A percentile compares a stretch with the other conserved stretches of the same genome.
phyloP scores from a whole-genome alignment of 179 eudicot genomes.

The Sideroxylon spinosum region DNA sequence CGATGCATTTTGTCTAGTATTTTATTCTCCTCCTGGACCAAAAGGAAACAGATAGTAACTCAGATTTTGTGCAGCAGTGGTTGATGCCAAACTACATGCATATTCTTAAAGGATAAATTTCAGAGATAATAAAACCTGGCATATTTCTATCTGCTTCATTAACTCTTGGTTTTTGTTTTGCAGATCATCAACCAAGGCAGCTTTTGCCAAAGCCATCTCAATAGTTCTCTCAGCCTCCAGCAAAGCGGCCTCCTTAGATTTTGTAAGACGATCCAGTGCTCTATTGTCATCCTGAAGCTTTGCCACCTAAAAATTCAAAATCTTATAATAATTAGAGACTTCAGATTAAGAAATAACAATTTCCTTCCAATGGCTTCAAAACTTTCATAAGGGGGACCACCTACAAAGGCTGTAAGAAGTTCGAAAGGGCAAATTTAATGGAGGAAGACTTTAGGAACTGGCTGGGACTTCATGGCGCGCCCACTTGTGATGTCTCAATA shows the following conservation, averaged over 20 bases:
- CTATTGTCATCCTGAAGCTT: constrained; percentile 74
- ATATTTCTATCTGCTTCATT: constrained; percentile 77
- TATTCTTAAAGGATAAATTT: background rate
- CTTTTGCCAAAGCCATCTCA: constrained; percentile 67
- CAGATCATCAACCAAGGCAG: constrained; percentile 75
- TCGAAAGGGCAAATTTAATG: background rate
- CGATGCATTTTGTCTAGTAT: constrained; percentile 75
- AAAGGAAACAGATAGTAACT: background rate
- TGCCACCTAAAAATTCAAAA: constrained; percentile 40
- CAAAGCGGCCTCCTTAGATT: constrained; percentile 78
- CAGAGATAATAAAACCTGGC: constrained; percentile 46
- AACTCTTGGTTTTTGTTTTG: constrained; percentile 78
- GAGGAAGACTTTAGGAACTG: too few species aligned
- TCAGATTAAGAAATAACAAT: too few species aligned
- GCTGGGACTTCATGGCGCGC: background rate
- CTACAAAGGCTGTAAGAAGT: background rate
- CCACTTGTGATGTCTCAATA: background rate
- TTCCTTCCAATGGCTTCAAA: background rate
- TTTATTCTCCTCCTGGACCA: constrained; percentile 68
- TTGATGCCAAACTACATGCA: background rate
- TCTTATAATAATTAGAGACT: background rate
- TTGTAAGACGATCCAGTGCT: constrained; percentile 81
- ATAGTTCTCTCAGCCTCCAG: constrained; percentile 74
- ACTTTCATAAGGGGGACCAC: background rate
- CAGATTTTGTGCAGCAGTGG: background rate